Percentiles rank a stretch among this genome's conserved stretches.
phyloP scores from a whole-genome alignment of 1,284 basidiomycete species.

The Cronartium quercuum region DNA sequence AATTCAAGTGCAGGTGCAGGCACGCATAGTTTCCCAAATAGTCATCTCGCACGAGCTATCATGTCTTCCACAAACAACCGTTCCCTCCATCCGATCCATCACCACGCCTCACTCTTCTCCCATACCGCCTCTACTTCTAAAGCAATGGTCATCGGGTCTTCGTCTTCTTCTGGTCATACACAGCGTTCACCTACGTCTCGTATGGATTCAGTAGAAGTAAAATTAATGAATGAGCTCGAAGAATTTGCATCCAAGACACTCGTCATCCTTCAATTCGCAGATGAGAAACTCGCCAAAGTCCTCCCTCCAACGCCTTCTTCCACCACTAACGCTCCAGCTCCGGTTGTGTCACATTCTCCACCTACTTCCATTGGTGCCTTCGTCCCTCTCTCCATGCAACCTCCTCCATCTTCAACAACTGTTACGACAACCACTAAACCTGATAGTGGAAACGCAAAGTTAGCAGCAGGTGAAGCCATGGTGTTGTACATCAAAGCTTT shows the following conservation, averaged over 20 bases:
- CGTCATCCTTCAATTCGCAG: constrained; percentile 26
- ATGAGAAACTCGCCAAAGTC: constrained; percentile 16
- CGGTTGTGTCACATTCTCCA: neutral
- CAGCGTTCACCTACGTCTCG: neutral
- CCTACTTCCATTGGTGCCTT: constrained; percentile 13
- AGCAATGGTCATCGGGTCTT: neutral
- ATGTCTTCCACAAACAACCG: constrained; percentile 5
- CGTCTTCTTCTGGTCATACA: too few species aligned
- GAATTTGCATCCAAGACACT: constrained; percentile 22
- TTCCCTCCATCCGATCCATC: neutral
- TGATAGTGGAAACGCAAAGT: neutral
- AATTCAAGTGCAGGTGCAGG: neutral
- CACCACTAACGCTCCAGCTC: neutral
- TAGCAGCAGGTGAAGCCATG: constrained; percentile 58
- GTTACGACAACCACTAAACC: neutral
- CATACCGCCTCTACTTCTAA: neutral
- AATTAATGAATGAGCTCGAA: constrained; percentile 19
- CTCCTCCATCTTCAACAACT: neutral
- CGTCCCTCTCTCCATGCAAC: neutral
- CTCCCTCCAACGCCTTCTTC: constrained; percentile 30
- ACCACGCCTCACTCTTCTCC: neutral
- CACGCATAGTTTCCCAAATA: constrained; percentile 11
- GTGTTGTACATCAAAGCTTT: constrained; percentile 89
- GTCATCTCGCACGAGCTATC: constrained; percentile 1
- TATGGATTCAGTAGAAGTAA: constrained; percentile 9